Conservation (phyloP, 768 basidiomycete species). For the Mrakia gelida region DNA sequence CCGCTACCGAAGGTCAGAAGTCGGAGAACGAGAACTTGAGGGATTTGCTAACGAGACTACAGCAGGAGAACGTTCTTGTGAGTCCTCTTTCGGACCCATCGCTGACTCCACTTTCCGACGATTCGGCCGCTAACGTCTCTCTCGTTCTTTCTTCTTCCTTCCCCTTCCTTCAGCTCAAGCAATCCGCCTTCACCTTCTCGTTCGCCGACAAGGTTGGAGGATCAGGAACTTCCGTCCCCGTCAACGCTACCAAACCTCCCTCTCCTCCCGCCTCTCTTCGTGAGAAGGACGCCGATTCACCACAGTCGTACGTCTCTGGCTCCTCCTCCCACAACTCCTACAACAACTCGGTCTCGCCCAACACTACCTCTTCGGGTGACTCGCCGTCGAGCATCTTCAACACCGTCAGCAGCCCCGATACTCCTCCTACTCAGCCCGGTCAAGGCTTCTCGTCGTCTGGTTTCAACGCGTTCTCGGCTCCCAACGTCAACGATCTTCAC, state of each 20-base stretch:
- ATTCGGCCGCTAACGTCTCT: background rate
- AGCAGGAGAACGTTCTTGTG: constrained; percentile 61
- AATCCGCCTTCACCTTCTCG: constrained; percentile 75
- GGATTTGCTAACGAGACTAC: constrained; percentile 75
- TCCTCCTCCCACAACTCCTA: constrained; percentile 34
- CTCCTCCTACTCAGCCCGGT: background rate
- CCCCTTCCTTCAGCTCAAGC: constrained; percentile 60
- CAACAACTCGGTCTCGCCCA: constrained; percentile 12
- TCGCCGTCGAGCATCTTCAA: constrained; percentile 25
- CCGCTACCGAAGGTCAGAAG: constrained; percentile 65
- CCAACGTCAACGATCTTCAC: constrained; percentile 30
- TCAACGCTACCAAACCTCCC: constrained; percentile 20
- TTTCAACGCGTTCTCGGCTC: constrained; percentile 30
- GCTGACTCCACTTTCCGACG: no score
- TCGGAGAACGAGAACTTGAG: constrained; percentile 85
- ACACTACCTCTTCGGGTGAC: constrained; percentile 12
- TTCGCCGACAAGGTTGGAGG: constrained; percentile 46
- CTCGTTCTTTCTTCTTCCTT: background rate
- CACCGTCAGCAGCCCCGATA: constrained; percentile 5
- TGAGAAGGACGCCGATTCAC: constrained; percentile 34
- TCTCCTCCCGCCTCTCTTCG: constrained; percentile 26
- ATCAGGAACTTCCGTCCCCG: background rate
- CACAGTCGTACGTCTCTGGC: constrained; percentile 38
- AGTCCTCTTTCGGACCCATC: background rate
- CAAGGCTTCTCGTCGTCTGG: constrained; percentile 18